phyloP scores from a whole-genome alignment of 140 eudicot genomes.

The Bidens hawaiensis region DNA sequence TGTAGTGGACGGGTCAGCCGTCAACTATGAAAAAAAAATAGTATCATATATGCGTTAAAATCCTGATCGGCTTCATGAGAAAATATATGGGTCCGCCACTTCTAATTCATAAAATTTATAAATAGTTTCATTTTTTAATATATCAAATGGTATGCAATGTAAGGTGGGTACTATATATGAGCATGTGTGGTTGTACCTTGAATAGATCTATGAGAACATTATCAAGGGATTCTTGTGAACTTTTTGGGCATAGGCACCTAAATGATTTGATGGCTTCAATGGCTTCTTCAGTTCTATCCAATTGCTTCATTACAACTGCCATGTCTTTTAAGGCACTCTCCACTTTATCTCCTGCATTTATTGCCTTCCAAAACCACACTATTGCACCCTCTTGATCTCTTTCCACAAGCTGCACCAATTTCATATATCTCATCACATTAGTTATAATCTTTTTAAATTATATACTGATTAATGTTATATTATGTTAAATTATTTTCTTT shows the following conservation, averaged over 20 bases:
- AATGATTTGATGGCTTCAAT: slow-evolving; percentile 91
- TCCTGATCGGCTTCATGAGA: too few species aligned
- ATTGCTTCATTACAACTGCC: slow-evolving; percentile 97
- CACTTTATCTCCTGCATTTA: slow-evolving; percentile 90
- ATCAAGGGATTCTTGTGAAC: slow-evolving; percentile 87
- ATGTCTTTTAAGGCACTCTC: slow-evolving; percentile 96
- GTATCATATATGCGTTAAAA: too few species aligned
- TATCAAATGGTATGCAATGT: neutral
- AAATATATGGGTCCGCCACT: too few species aligned
- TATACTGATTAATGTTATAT: neutral
- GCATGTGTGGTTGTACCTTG: slow-evolving; percentile 47
- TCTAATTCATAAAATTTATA: too few species aligned
- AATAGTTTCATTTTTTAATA: too few species aligned
- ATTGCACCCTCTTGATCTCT: slow-evolving; percentile 82
- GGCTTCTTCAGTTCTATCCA: slow-evolving; percentile 86
- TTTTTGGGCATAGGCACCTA: slow-evolving; percentile 62
- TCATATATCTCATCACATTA: neutral
- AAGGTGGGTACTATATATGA: neutral
- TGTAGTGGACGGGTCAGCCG: too few species aligned
- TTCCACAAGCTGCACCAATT: slow-evolving; percentile 54
- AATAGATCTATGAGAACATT: slow-evolving; percentile 85
- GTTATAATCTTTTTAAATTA: neutral
- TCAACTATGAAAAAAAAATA: too few species aligned
- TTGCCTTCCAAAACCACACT: slow-evolving; percentile 91
- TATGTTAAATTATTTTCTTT: neutral